These are phyloP conservation scores for Aspergillus chevalieri DNA, from an alignment of 2,329 filamentous ascomycete genomes.

Conservation along the genomic window DNA sequence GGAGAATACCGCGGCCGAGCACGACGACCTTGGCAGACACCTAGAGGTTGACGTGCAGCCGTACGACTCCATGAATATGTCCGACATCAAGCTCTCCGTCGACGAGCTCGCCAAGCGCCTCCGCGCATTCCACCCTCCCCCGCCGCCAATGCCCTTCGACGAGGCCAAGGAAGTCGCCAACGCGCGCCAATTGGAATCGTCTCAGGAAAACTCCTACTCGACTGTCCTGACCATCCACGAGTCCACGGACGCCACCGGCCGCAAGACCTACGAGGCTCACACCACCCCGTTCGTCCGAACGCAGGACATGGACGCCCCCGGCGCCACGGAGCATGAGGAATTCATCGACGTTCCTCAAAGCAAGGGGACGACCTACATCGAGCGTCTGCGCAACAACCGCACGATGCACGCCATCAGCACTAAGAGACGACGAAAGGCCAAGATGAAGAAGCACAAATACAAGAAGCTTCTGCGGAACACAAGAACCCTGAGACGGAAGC, in stretches of 20 bases:
- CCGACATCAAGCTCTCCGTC: conserved; percentile 59
- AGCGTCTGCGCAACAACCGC: conserved; percentile 56
- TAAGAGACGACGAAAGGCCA: conserved; percentile 83
- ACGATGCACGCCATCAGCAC: conserved; percentile 81
- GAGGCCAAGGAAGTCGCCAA: conserved; percentile 31
- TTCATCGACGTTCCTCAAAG: conserved; percentile 54
- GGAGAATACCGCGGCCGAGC: conserved; percentile 32
- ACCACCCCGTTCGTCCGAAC: conserved; percentile 45
- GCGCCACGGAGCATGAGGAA: conserved; percentile 21
- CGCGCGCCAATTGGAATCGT: conserved; percentile 5
- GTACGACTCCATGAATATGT: conserved; percentile 45
- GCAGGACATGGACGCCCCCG: conserved; percentile 33
- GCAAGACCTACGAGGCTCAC: conserved; percentile 47
- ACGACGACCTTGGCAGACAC: conserved; percentile 28
- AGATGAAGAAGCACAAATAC: conserved; percentile 99
- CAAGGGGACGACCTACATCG: conserved; percentile 50
- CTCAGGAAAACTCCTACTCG: conserved; percentile 39
- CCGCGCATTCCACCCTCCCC: conserved; percentile 78
- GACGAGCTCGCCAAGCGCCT: conserved; percentile 65
- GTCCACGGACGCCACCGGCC: conserved; percentile 44
- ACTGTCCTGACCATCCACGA: conserved; percentile 50
- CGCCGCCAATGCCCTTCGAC: conserved; percentile 61
- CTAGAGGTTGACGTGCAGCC: conserved; percentile 31
- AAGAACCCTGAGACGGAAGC: conserved; percentile 77
- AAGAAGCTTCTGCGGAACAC: conserved; percentile 98